These are phyloP conservation scores for Sporisorium scitamineum DNA, from an alignment of 1,284 basidiomycete genomes.

Conservation along the genomic window DNA sequence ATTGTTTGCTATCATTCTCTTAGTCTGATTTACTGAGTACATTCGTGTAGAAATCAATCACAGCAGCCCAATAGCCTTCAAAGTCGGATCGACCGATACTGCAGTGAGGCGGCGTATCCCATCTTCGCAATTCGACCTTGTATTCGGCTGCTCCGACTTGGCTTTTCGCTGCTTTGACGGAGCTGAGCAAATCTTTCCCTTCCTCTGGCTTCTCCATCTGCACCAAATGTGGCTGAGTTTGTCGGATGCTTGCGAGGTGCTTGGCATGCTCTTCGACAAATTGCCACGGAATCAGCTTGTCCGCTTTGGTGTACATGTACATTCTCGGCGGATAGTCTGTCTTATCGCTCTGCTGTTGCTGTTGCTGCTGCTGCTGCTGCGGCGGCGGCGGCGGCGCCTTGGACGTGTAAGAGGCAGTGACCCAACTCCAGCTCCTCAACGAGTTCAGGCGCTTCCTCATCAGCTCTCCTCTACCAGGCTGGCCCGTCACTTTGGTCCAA, in stretches of 20 bases:
- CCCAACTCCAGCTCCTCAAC: slow-evolving; percentile 50
- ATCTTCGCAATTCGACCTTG: slow-evolving; percentile 50
- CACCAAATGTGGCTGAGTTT: slow-evolving; percentile 19
- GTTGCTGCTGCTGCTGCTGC: background rate
- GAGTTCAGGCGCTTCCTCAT: slow-evolving; percentile 51
- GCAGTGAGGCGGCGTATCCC: slow-evolving; percentile 57
- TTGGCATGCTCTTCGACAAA: slow-evolving; percentile 58
- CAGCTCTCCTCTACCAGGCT: slow-evolving; percentile 34
- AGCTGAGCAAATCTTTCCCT: slow-evolving; percentile 8
- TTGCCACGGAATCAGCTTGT: slow-evolving; percentile 54
- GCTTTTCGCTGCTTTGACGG: background rate
- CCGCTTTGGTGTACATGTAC: slow-evolving; percentile 61
- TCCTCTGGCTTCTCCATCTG: slow-evolving; percentile 41
- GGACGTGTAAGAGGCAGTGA: slow-evolving; percentile 26
- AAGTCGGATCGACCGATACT: slow-evolving; percentile 55
- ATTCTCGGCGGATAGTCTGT: slow-evolving; percentile 49
- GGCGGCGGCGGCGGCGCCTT: background rate
- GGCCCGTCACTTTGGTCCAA: slow-evolving; percentile 38
- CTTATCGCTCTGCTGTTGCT: background rate
- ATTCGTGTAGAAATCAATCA: slow-evolving; percentile 40
- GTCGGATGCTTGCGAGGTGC: slow-evolving; percentile 25
- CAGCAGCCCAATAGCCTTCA: slow-evolving; percentile 55
- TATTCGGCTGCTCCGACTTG: slow-evolving; percentile 7
- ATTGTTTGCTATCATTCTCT: background rate
- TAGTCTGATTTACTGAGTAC: slow-evolving; percentile 25